phyloP scores from a whole-genome alignment of 129 eudicot genomes.

The Lactuca saligna region DNA sequence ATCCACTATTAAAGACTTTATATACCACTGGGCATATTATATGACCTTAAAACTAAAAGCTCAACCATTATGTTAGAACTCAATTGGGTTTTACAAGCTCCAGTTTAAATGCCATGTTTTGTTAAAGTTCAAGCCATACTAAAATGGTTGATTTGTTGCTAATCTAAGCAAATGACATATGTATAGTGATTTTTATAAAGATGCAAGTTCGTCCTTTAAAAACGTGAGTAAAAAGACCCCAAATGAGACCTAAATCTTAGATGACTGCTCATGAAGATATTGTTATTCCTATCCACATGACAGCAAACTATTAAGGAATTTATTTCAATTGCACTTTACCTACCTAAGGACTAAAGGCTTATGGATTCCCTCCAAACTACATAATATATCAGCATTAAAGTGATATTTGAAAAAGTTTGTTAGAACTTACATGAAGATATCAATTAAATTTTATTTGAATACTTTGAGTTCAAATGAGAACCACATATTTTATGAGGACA shows the following conservation, averaged over 20 bases:
- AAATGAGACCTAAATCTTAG: constrained; percentile 5
- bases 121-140: background rate
- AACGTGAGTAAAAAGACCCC: background rate
- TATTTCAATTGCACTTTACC: constrained; percentile 47
- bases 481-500: too few relatives aligned
- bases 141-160: constrained; percentile 12
- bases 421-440: constrained; percentile 28
- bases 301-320: constrained; percentile 58
- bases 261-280: background rate
- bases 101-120: too few relatives aligned
- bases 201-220: background rate
- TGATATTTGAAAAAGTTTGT: constrained; percentile 27
- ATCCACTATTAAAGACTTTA: constrained; percentile 17
- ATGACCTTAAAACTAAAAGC: constrained; percentile 1
- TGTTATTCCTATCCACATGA: constrained; percentile 63
- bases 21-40: background rate
- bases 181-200: constrained; percentile 1
- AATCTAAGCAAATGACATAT: background rate
- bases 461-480: too few relatives aligned
- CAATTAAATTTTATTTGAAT: background rate
- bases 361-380: constrained; percentile 54
- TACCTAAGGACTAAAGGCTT: constrained; percentile 54
- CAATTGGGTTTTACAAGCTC: too few relatives aligned
- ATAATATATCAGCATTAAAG: constrained; percentile 13
- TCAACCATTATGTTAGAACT: background rate